These are phyloP conservation scores for Phyllosticta citrichinensis DNA, from an alignment of 2,329 filamentous ascomycete species.

Conservation along the genomic window DNA sequence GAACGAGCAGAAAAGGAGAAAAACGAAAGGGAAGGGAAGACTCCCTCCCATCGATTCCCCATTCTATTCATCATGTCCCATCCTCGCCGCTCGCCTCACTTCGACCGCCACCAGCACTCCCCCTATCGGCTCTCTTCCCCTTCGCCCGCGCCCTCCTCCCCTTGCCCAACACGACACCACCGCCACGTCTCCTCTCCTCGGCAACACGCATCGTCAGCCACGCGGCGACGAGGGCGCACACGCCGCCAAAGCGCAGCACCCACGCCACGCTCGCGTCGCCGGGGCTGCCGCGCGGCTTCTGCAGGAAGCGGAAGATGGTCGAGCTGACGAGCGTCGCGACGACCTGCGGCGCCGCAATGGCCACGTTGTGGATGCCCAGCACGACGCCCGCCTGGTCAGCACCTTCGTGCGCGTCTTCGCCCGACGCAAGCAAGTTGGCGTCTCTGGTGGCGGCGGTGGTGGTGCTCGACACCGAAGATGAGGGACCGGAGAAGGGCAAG, in stretches of 20 bases:
- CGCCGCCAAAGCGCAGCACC: conserved; percentile 74
- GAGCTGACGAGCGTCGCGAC: conserved; percentile 78
- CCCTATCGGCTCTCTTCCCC: neutral
- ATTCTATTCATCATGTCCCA: neutral
- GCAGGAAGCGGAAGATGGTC: conserved; percentile 71
- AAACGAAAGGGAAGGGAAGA: too few relatives aligned
- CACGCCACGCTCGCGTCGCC: conserved; percentile 82
- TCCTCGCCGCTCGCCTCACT: neutral
- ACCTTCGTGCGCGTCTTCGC: conserved; percentile 39
- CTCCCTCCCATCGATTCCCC: neutral
- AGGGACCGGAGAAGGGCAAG: neutral
- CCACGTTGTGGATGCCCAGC: conserved; percentile 90
- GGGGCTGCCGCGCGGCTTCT: conserved; percentile 75
- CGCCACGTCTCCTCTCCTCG: conserved; percentile 40
- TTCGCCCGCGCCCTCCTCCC: neutral
- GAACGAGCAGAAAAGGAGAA: too few relatives aligned
- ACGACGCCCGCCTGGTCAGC: conserved; percentile 80
- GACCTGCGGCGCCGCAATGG: conserved; percentile 84
- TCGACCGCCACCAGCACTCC: neutral
- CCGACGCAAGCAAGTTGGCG: conserved; percentile 29
- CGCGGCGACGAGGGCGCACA: conserved; percentile 67
- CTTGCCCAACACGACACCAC: conserved; percentile 14
- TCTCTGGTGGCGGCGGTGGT: conserved; percentile 18
- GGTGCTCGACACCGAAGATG: too few relatives aligned
- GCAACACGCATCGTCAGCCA: conserved; percentile 59